phyloP scores from a whole-genome alignment of 805 yeast genomes.

The Suhomyces sp. region DNA sequence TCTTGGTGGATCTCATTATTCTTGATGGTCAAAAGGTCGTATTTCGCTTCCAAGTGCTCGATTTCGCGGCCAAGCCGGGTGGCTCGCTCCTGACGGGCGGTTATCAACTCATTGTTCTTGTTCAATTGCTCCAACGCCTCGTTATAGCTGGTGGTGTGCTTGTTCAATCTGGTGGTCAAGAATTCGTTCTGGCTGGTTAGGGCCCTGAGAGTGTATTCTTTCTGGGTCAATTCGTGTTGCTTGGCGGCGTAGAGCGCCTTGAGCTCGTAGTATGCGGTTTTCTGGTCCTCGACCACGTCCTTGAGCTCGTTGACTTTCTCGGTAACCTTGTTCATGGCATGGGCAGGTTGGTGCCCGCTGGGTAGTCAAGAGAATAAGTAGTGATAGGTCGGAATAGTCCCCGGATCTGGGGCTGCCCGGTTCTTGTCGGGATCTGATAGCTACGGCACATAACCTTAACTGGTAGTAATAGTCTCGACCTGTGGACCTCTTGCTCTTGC shows the following conservation, averaged over 20 bases:
- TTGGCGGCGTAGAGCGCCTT: constrained; percentile 6
- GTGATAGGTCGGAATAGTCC: background rate
- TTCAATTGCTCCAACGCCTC: constrained; percentile 3
- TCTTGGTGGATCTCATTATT: constrained; percentile 9
- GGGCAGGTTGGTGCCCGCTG: background rate
- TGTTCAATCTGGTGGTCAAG: constrained; percentile 6
- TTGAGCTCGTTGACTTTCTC: constrained; percentile 12
- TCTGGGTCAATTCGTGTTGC: constrained; percentile 11
- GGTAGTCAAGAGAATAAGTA: background rate
- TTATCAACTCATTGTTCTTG: constrained; percentile 6
- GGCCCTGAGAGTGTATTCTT: constrained; percentile 11
- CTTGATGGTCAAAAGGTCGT: constrained; percentile 6
- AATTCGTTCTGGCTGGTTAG: constrained; percentile 11
- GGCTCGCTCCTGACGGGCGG: background rate
- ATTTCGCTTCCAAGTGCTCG: constrained; percentile 10
- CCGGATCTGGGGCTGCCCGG: background rate
- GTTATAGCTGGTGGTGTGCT: constrained; percentile 1
- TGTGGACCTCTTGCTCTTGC: too few species aligned
- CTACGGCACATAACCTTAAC: too few species aligned
- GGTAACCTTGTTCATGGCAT: constrained; percentile 13
- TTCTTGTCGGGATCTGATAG: background rate
- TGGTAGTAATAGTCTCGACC: too few species aligned
- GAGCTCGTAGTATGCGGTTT: constrained; percentile 12
- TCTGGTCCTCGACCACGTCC: constrained; percentile 9
- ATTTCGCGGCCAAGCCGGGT: constrained; percentile 7